Evolutionary conservation across 208 protist species (phyloP).

Genomic region (Trypanosoma cruzi): DNA sequence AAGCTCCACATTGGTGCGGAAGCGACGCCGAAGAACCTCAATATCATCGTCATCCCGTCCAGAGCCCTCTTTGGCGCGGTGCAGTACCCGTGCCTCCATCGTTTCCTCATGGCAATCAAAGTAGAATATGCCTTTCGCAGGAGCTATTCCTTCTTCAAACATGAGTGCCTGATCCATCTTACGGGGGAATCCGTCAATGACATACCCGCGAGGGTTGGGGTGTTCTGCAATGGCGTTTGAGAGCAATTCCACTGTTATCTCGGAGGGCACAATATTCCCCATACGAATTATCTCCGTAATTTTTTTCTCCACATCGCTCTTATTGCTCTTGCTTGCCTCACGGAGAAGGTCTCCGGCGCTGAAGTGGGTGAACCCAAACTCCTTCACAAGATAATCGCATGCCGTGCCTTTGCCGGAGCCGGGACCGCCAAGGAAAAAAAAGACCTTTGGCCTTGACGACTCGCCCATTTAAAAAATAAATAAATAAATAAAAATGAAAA

Average conservation of each 20-base stretch:
- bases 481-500: slow-evolving; percentile 12
- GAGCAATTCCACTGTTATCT: slow-evolving; percentile 89
- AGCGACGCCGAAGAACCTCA: slow-evolving; percentile 72
- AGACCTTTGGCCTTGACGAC: slow-evolving; percentile 48
- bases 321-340: slow-evolving; percentile 57
- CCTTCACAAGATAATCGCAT: slow-evolving; percentile 70
- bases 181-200: slow-evolving; percentile 92
- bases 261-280: slow-evolving; percentile 85
- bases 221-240: slow-evolving; percentile 54
- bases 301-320: slow-evolving; percentile 71
- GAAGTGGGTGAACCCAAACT: slow-evolving; percentile 89
- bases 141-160: slow-evolving; percentile 83
- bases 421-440: slow-evolving; percentile 89
- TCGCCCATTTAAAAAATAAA: slow-evolving; percentile 16
- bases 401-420: slow-evolving; percentile 89
- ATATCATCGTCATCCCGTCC: slow-evolving; percentile 79
- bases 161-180: slow-evolving; percentile 83
- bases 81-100: slow-evolving; percentile 73
- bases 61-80: slow-evolving; percentile 36
- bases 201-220: slow-evolving; percentile 71
- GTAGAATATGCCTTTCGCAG: slow-evolving; percentile 68
- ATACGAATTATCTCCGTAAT: slow-evolving; percentile 61
- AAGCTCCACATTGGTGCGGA: slow-evolving; percentile 77
- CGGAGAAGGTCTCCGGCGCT: slow-evolving; percentile 87
- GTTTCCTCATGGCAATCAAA: slow-evolving; percentile 79